Base-by-base conservation (phyloP, 306 rosid species). In the Begonia peltatifolia region DNA sequence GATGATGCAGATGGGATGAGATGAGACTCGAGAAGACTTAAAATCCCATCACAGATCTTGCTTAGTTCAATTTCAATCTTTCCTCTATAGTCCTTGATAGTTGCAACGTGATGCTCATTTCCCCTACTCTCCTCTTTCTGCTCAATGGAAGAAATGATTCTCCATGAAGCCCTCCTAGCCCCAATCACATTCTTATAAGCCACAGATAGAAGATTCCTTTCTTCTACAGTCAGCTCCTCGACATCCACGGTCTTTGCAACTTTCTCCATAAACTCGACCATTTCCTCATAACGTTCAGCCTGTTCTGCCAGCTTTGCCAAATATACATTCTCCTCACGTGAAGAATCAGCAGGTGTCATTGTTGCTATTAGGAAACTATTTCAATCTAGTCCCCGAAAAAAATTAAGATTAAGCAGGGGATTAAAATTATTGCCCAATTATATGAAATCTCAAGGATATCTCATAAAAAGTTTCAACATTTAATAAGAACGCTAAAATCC, bases 221-320 rank as follows among this genome's bases (percentile, higher is more conserved):
- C 96, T 71, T 87, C 94, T 41, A 84, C 92, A 1, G 86, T 81
- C 15, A 87, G 73, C 76, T 87, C 94, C 67, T 84, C 96, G 3
- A 58, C 84, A 46, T 88, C 93, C 6, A 76, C 88, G 0, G 96
- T 73, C 75, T 88, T 88, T 0, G 84, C 95, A 16, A 88, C 95
- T 67, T 82, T 88, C 77, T 88, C 95, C 95, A 88, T 88, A 54
- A 88, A 88, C 77, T 87, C 96, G 7, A 87, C 94, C 96, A 87
- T 87, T 72, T 87, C 96, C 73, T 87, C 96, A 17, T 87, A 87
- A 2, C 96, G 71, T 64, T 87, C 96, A 0, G 94, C 94, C 69
- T 87, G 96, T 60, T 87, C 96, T 0, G 96, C 94, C 63, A 87
- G 67, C 75, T 84, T 87, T 58, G 96, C 96, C 87, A 87, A 50